Conservation (phyloP, 2,329 filamentous ascomycete species). For the Clonostachys sp. region DNA sequence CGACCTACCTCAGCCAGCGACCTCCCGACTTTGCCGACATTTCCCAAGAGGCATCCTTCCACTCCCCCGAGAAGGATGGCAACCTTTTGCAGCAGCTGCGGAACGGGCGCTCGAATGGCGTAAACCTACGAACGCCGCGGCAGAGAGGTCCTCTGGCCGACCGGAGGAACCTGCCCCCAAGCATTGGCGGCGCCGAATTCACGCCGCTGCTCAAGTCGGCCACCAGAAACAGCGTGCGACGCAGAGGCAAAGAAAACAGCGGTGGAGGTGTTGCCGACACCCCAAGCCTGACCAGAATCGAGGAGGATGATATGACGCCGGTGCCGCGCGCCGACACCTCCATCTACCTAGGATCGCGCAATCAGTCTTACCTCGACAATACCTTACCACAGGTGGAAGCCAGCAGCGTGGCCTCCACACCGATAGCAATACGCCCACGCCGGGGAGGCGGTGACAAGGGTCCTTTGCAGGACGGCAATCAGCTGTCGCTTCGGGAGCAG, state of each 20-base stretch:
- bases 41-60: constrained; percentile 83
- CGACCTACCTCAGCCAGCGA: constrained; percentile 69
- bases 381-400: constrained; percentile 73
- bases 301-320: constrained; percentile 70
- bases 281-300: constrained; percentile 59
- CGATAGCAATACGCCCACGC: constrained; percentile 65
- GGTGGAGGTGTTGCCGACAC: constrained; percentile 54
- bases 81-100: constrained; percentile 74
- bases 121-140: constrained; percentile 69
- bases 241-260: constrained; percentile 55
- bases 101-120: constrained; percentile 53
- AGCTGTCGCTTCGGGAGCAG: constrained; percentile 88
- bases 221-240: constrained; percentile 67
- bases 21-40: constrained; percentile 66
- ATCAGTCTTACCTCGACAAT: constrained; percentile 59
- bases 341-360: constrained; percentile 60
- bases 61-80: constrained; percentile 64
- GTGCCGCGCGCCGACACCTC: constrained; percentile 72
- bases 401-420: constrained; percentile 81
- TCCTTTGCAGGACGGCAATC: constrained; percentile 78
- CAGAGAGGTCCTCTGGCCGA: constrained; percentile 67
- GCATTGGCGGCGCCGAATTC: constrained; percentile 72
- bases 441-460: constrained; percentile 55
- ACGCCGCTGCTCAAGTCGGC: constrained; percentile 85
- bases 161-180: constrained; percentile 65